phyloP scores from a whole-genome alignment of 2,329 filamentous ascomycete species.

The Trichophaea hybrida region DNA sequence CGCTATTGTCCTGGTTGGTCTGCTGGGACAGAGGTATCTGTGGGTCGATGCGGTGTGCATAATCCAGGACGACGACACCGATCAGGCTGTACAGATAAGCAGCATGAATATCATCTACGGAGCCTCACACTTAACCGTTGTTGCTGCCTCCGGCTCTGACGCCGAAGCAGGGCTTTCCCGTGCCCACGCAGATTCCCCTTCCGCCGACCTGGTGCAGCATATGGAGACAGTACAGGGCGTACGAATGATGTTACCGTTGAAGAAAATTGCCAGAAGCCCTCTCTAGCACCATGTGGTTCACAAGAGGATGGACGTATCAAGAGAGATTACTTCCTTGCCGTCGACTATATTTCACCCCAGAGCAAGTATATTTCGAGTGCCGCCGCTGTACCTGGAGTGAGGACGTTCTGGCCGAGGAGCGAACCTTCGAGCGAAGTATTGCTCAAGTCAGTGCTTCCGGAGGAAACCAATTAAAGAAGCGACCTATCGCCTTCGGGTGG shows the following conservation, averaged over 20 bases:
- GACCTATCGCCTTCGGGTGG: neutral
- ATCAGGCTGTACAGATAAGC: slow-evolving; percentile 17
- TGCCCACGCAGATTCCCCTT: neutral
- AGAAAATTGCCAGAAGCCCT: neutral
- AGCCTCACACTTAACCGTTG: neutral
- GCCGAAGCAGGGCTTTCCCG: neutral
- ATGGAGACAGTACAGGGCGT: neutral
- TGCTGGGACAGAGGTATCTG: slow-evolving; percentile 26
- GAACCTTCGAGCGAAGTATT: neutral
- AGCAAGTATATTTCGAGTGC: slow-evolving; percentile 1
- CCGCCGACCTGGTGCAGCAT: neutral
- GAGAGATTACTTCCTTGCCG: neutral
- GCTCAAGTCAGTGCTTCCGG: neutral
- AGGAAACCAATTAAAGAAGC: neutral
- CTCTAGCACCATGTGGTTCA: neutral
- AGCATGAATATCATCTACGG: slow-evolving; percentile 4
- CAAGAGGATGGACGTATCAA: slow-evolving; percentile 2
- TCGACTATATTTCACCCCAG: neutral
- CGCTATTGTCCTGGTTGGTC: slow-evolving; percentile 23
- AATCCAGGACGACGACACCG: slow-evolving; percentile 25
- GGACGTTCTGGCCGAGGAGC: neutral
- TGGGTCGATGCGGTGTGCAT: slow-evolving; percentile 31
- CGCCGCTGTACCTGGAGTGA: neutral
- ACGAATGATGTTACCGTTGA: neutral
- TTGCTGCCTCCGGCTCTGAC: neutral